These are phyloP conservation scores for Corymbia calophylla DNA, from an alignment of 441 rosid species.

Conservation along the genomic window DNA sequence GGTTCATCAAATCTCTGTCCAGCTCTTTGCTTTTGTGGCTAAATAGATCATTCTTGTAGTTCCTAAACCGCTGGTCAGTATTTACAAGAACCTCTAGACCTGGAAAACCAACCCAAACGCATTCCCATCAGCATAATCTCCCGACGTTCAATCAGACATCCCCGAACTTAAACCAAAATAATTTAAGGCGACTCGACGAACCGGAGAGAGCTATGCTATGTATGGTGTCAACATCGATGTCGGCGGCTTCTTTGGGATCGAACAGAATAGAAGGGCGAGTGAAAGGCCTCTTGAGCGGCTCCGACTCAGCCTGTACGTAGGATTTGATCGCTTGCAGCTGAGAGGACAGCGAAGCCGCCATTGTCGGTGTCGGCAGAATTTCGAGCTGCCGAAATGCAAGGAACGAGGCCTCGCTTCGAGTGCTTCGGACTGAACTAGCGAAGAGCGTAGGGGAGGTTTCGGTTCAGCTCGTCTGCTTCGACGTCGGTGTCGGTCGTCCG, in stretches of 20 bases:
- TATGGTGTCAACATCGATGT: constrained; percentile 68
- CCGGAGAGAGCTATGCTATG: constrained; percentile 61
- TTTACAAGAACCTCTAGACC: constrained; percentile 73
- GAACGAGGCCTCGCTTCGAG: background rate
- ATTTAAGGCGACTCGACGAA: constrained; percentile 4
- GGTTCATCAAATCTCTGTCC: constrained; percentile 70
- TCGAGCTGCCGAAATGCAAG: background rate
- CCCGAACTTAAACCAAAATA: background rate
- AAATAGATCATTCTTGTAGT: constrained; percentile 59
- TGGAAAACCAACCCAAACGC: constrained; percentile 20
- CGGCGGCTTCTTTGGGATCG: constrained; percentile 66
- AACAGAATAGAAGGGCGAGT: constrained; percentile 59
- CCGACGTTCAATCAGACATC: background rate
- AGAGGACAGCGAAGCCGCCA: constrained; percentile 50
- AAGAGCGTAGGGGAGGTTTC: background rate
- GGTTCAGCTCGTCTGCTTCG: background rate
- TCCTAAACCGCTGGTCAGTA: constrained; percentile 63
- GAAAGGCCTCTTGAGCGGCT: constrained; percentile 45
- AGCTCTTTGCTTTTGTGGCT: constrained; percentile 72
- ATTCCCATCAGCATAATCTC: background rate
- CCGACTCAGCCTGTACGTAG: constrained; percentile 40
- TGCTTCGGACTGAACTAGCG: background rate
- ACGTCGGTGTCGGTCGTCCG: background rate
- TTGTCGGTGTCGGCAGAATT: background rate
- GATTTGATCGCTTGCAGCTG: constrained; percentile 68